phyloP scores from a whole-genome alignment of 148 eudicot species.

The Nepenthes gracilis region DNA sequence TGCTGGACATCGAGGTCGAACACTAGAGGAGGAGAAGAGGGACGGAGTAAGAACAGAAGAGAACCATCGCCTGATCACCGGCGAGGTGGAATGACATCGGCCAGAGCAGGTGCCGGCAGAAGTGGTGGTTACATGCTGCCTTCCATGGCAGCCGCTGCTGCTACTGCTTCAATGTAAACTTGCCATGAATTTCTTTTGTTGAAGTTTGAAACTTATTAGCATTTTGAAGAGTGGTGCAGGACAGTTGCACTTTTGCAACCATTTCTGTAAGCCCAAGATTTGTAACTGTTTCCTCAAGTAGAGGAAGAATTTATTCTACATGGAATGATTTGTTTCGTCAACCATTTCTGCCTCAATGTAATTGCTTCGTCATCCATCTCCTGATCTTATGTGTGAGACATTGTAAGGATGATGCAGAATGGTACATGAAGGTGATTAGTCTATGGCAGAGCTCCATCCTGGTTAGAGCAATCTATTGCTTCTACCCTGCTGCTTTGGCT shows the following conservation, averaged over 20 bases:
- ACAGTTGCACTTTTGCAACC: constrained; percentile 1
- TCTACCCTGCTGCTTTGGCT: too few relatives aligned
- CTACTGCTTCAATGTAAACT: constrained; percentile 14
- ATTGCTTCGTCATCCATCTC: not conserved
- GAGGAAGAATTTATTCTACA: not conserved
- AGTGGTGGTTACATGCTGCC: constrained; percentile 1
- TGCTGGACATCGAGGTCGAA: constrained; percentile 44
- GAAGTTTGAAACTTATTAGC: not conserved
- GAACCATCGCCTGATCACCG: constrained; percentile 18
- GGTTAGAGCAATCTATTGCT: too few relatives aligned
- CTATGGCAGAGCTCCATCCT: too few relatives aligned
- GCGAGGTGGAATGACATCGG: constrained; percentile 26
- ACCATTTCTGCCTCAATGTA: not conserved
- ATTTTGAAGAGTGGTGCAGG: not conserved
- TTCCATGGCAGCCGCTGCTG: constrained; percentile 8
- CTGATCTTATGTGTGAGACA: too few relatives aligned
- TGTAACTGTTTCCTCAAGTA: not conserved
- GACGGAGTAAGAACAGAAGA: constrained; percentile 12
- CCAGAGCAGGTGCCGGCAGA: constrained; percentile 23
- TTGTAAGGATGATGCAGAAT: too few relatives aligned
- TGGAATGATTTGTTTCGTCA: not conserved
- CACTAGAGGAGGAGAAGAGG: constrained; percentile 17
- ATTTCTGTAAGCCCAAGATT: not conserved
- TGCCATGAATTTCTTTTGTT: not conserved
- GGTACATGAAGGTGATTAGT: too few relatives aligned